Evolutionary conservation across 371 early-diverging fungal genomes (phyloP).

Genomic region (Rhizopus arrhizus): DNA sequence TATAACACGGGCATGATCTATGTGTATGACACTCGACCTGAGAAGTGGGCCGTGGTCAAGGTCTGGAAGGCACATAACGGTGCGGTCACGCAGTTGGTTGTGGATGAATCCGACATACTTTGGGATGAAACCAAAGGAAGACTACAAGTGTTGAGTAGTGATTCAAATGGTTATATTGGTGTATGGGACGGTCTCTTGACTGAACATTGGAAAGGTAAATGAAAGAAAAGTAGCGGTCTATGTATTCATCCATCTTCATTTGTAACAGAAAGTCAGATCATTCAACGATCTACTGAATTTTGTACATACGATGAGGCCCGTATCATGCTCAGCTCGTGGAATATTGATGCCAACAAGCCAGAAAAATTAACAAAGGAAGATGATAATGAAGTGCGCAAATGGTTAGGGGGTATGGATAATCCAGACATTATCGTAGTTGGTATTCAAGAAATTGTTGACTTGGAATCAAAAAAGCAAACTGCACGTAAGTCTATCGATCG

Average conservation of each 20-base stretch:
- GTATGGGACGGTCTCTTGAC: constrained; percentile 74
- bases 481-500: constrained; percentile 57
- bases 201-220: constrained; percentile 64
- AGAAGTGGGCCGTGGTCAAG: constrained; percentile 66
- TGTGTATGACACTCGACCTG: constrained; percentile 67
- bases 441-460: constrained; percentile 87
- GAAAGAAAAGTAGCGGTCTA: neutral
- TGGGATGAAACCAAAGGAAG: constrained; percentile 40
- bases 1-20: constrained; percentile 80
- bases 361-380: constrained; percentile 44
- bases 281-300: constrained; percentile 40
- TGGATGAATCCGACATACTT: constrained; percentile 57
- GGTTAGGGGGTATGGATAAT: constrained; percentile 59
- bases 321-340: constrained; percentile 79
- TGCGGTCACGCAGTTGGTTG: constrained; percentile 54
- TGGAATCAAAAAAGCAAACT: constrained; percentile 75
- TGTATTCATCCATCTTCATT: constrained; percentile 2
- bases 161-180: constrained; percentile 62
- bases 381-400: constrained; percentile 45
- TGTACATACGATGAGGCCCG: constrained; percentile 61
- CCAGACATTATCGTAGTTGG: constrained; percentile 86
- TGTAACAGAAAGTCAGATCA: constrained; percentile 7
- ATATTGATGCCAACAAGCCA: constrained; percentile 77
- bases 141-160: constrained; percentile 60
- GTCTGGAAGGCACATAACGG: constrained; percentile 72